Evolutionary conservation across 1,284 basidiomycete species (phyloP).

Genomic region (Apiotrichum porosum): DNA sequence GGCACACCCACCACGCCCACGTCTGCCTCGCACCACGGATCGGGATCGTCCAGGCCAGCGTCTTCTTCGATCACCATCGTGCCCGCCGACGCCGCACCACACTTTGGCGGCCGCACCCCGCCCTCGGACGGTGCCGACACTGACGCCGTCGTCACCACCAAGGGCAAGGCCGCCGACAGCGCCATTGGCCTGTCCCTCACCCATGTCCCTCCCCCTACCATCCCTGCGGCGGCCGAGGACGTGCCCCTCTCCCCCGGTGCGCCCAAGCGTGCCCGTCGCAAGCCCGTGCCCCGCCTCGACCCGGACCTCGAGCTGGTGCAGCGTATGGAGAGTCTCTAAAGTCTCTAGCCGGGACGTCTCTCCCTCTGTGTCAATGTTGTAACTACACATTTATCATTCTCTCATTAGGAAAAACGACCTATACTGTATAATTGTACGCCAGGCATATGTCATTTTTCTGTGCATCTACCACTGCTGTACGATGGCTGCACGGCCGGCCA

Average conservation of each 20-base stretch:
- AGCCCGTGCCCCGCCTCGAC: slow-evolving; percentile 20
- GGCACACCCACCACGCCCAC: slow-evolving; percentile 15
- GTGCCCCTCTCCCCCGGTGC: slow-evolving; percentile 7
- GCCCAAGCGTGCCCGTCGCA: slow-evolving; percentile 16
- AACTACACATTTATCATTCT: no score
- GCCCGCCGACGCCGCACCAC: background rate
- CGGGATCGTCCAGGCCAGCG: background rate
- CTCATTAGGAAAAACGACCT: no score
- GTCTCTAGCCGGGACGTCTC: no score
- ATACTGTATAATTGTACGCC: no score
- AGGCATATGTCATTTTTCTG: no score
- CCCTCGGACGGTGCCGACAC: background rate
- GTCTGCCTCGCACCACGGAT: background rate
- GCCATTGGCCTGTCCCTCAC: background rate
- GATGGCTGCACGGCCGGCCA: no score
- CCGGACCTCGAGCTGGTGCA: slow-evolving; percentile 8
- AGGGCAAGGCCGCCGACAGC: background rate
- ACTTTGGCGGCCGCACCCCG: background rate
- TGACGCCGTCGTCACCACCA: background rate
- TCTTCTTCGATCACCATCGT: slow-evolving; percentile 1
- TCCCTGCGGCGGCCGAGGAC: background rate
- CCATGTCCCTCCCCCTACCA: background rate
- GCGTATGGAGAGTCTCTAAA: no score
- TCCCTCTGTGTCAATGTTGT: no score
- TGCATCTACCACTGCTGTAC: no score